Evolutionary conservation across 1,139 yeast species (phyloP).

Genomic region (Sugiyamaella xylanicola): DNA sequence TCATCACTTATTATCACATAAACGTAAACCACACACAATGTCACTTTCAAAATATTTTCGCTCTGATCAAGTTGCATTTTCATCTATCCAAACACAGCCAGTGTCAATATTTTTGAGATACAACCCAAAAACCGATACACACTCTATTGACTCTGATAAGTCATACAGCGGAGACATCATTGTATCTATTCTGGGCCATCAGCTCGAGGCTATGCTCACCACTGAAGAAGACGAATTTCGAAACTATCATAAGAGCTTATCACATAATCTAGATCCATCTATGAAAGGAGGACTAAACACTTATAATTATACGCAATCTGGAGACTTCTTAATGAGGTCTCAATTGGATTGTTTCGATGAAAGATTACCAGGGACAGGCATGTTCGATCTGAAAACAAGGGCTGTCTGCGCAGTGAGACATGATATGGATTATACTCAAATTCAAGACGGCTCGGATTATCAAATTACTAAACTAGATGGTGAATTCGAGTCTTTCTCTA

Average conservation of each 20-base stretch:
- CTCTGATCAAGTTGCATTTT: constrained; percentile 38
- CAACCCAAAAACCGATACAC: constrained; percentile 45
- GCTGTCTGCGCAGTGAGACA: constrained; percentile 86
- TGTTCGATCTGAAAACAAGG: constrained; percentile 88
- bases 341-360: constrained; percentile 84
- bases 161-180: constrained; percentile 69
- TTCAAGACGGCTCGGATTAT: constrained; percentile 60
- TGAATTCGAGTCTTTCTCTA: constrained; percentile 70
- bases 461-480: constrained; percentile 66
- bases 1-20: constrained; percentile 67
- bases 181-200: constrained; percentile 76
- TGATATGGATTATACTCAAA: constrained; percentile 67
- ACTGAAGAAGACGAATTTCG: constrained; percentile 54
- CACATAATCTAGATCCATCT: constrained; percentile 18
- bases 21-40: constrained; percentile 52
- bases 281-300: constrained; percentile 24
- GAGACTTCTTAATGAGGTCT: constrained; percentile 77
- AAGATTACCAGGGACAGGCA: constrained; percentile 84
- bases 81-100: constrained; percentile 46
- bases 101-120: constrained; percentile 49
- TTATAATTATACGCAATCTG: constrained; percentile 75
- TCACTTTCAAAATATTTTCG: constrained; percentile 51
- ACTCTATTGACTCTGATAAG: constrained; percentile 72
- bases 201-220: constrained; percentile 73
- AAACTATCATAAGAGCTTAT: constrained; percentile 34